These are phyloP conservation scores for Phaffia australis DNA, from an alignment of 768 basidiomycete genomes.

Conservation along the genomic window DNA sequence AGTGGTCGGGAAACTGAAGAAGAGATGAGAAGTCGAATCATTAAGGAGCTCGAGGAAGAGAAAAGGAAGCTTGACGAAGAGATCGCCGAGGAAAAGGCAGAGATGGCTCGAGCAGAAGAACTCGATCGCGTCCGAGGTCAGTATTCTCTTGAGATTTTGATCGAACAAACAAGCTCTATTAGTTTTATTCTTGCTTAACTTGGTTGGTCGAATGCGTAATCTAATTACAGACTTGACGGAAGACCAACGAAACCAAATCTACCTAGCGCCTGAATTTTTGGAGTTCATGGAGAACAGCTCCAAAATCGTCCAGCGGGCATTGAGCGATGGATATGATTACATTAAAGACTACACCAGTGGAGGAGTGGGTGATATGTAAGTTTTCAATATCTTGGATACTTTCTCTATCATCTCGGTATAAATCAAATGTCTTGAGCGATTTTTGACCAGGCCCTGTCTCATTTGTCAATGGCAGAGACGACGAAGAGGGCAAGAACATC, in stretches of 20 bases:
- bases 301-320: slow-evolving; percentile 85
- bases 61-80: slow-evolving; percentile 55
- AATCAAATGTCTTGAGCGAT: not conserved
- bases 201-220: slow-evolving; percentile 27
- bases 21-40: slow-evolving; percentile 60
- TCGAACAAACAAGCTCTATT: too few species aligned
- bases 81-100: slow-evolving; percentile 69
- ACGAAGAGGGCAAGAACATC: slow-evolving; percentile 54
- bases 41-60: slow-evolving; percentile 60
- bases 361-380: slow-evolving; percentile 70
- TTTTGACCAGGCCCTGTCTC: not conserved
- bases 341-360: slow-evolving; percentile 92
- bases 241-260: slow-evolving; percentile 69
- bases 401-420: not conserved
- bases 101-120: slow-evolving; percentile 62
- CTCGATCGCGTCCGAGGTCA: slow-evolving; percentile 24
- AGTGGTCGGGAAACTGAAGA: slow-evolving; percentile 48
- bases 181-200: too few species aligned
- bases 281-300: slow-evolving; percentile 91
- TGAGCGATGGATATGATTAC: slow-evolving; percentile 94
- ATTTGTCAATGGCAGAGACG: slow-evolving; percentile 1
- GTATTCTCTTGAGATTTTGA: not conserved
- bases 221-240: slow-evolving; percentile 42
- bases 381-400: slow-evolving; percentile 24
- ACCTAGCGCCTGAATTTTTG: slow-evolving; percentile 78